Evolutionary conservation across 2,329 filamentous ascomycete genomes (phyloP).

Genomic region (Pseudocercospora fuligena): DNA sequence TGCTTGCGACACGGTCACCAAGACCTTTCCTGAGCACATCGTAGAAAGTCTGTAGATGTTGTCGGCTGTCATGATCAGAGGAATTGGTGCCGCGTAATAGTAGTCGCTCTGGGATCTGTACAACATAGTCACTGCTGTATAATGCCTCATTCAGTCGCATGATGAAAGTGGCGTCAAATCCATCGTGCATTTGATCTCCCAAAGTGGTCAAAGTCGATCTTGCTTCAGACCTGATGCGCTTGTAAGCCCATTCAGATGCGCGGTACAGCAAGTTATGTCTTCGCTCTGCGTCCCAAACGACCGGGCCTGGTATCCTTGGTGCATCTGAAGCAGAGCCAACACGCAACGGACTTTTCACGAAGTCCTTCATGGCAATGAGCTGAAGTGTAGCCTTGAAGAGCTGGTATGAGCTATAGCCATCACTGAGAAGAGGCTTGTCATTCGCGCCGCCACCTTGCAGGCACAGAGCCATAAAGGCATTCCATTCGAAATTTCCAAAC

Average conservation of each 20-base stretch:
- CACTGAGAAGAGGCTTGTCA: slow-evolving; percentile 73
- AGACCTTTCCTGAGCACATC: slow-evolving; percentile 71
- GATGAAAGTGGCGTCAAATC: slow-evolving; percentile 87
- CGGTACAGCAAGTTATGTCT: slow-evolving; percentile 86
- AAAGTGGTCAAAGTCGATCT: slow-evolving; percentile 74
- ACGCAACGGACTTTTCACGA: slow-evolving; percentile 65
- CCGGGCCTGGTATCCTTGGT: slow-evolving; percentile 58
- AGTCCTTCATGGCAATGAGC: slow-evolving; percentile 75
- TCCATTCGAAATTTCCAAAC: slow-evolving; percentile 93
- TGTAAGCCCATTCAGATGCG: slow-evolving; percentile 85
- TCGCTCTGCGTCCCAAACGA: slow-evolving; percentile 76
- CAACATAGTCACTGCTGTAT: slow-evolving; percentile 60
- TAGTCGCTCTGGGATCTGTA: slow-evolving; percentile 41
- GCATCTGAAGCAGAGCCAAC: slow-evolving; percentile 46
- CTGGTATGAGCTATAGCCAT: slow-evolving; percentile 86
- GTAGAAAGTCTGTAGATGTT: slow-evolving; percentile 59
- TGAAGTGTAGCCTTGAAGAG: slow-evolving; percentile 95
- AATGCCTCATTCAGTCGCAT: slow-evolving; percentile 57
- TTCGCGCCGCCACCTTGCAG: slow-evolving; percentile 76
- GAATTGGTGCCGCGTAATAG: slow-evolving; percentile 4
- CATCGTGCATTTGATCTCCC: slow-evolving; percentile 73
- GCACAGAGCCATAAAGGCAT: slow-evolving; percentile 76
- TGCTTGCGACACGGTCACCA: slow-evolving; percentile 71
- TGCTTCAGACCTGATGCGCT: slow-evolving; percentile 73
- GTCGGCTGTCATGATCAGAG: slow-evolving; percentile 20